Evolutionary conservation across 768 basidiomycete genomes (phyloP).

Genomic region (Suillus discolor): DNA sequence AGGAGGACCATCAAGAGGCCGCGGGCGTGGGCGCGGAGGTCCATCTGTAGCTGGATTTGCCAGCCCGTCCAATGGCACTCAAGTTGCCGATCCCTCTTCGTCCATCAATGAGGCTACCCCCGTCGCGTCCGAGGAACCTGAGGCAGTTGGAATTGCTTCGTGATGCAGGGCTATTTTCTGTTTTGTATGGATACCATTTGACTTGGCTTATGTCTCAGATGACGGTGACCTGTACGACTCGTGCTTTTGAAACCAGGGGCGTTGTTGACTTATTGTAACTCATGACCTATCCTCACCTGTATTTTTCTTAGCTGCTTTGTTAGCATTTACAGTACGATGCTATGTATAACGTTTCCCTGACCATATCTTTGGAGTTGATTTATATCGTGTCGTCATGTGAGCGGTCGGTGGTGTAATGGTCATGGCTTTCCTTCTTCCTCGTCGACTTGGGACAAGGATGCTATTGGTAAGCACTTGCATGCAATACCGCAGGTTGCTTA

Average conservation of each 20-base stretch:
- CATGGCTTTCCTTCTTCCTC: neutral
- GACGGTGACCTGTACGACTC: neutral
- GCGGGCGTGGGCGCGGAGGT: slow-evolving; percentile 40
- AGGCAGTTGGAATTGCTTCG: slow-evolving; percentile 7
- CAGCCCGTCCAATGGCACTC: slow-evolving; percentile 1
- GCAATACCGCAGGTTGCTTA: neutral
- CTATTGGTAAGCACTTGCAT: neutral
- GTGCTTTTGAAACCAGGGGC: slow-evolving; percentile 6
- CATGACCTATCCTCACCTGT: slow-evolving; percentile 3
- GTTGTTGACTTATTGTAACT: slow-evolving; percentile 11
- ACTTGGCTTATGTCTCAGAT: neutral
- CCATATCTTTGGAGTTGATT: neutral
- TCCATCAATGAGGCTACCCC: neutral
- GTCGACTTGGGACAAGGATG: neutral
- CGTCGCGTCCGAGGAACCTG: neutral
- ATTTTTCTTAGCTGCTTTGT: slow-evolving; percentile 2
- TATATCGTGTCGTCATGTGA: neutral
- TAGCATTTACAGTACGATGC: neutral
- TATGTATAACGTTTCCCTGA: neutral
- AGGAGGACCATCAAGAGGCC: slow-evolving; percentile 35
- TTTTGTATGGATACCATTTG: slow-evolving; percentile 7
- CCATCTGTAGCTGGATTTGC: slow-evolving; percentile 9
- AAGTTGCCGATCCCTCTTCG: neutral
- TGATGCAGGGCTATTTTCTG: neutral
- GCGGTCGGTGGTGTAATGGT: neutral